These are phyloP conservation scores for Trichoderma erinaceum DNA, from an alignment of 495 filamentous ascomycete genomes.

Conservation along the genomic window DNA sequence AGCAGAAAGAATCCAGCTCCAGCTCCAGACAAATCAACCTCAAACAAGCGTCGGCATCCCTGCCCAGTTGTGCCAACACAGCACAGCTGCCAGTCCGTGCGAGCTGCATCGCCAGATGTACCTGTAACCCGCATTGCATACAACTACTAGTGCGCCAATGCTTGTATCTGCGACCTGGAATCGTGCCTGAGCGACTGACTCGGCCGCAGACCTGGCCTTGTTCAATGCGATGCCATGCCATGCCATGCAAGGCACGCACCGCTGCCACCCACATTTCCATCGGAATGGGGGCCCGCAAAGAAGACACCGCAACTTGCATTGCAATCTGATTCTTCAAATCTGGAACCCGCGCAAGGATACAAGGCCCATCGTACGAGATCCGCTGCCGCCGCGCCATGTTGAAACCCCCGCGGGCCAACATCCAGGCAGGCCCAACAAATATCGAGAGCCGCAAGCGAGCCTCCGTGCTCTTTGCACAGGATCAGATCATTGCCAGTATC, in stretches of 20 bases:
- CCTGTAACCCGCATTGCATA: background rate
- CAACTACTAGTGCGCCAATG: background rate
- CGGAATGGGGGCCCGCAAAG: background rate
- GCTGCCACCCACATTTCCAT: background rate
- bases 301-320: constrained; percentile 6
- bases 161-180: background rate
- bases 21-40: too few relatives aligned
- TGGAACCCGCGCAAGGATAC: background rate
- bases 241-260: constrained; percentile 5
- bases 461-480: background rate
- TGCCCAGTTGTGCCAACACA: background rate
- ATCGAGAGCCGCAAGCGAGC: constrained; percentile 1
- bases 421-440: background rate
- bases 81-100: background rate
- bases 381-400: background rate
- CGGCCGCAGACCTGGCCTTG: background rate
- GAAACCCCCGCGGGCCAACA: too few relatives aligned
- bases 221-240: constrained; percentile 1
- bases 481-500: constrained; percentile 3
- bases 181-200: constrained; percentile 6
- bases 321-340: background rate
- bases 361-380: constrained; percentile 5
- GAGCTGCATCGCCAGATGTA: background rate
- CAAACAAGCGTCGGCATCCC: background rate
- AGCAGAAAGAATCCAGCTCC: too few relatives aligned